Evolutionary conservation across 352 stramenopile genomes (phyloP), one percentile per base, ranked within the genome.

Genomic region (Stephanocyclus meneghinianus): DNA sequence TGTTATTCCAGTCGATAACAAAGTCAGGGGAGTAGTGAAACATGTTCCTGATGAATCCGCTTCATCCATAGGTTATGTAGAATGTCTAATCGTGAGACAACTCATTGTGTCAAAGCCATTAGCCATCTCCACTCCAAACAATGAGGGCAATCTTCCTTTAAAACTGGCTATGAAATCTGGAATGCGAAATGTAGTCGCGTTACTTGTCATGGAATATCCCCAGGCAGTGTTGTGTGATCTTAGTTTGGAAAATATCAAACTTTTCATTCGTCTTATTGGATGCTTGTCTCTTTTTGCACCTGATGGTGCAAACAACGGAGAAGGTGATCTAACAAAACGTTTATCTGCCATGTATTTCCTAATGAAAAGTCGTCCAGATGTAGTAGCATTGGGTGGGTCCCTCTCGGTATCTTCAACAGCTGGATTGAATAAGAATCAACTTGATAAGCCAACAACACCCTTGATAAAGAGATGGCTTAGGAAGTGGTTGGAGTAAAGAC

Each of bases 81-180:
- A 78, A 67, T 44, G 56, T 63, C 7, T 29, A 59, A 72, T 59
- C 32, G 37, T 65, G 13, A 10, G 10, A 47, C 15, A 51, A 40
- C 56, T 73, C 15, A 16, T 80, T 30, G 21, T 15, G 44, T 32
- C 26, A n/a, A 44, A 78, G 56, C 62, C 37, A 47, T 4, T 37
- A 5, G 30, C 61, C 26, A 60, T 59, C 29, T 70, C 37, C 29
- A 65, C 32, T 35, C 16, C 42, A 21, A 74, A 77, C 40, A 70
- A 50, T 47, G 29, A 26, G 6, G 40, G 50, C 15, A 32, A 63
- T 21, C 37, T 72, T 16, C 68, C 61, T 26, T 29, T 74, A 18
- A 71, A 30, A 40, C 16, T 83, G 35, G 61, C 67, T n/a, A 83
- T 77, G 55, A n/a, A 83, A 29, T 37, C 60, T 30, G 60, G 37